phyloP scores from a whole-genome alignment of 257 asterid species.

The Cordia subcordata region DNA sequence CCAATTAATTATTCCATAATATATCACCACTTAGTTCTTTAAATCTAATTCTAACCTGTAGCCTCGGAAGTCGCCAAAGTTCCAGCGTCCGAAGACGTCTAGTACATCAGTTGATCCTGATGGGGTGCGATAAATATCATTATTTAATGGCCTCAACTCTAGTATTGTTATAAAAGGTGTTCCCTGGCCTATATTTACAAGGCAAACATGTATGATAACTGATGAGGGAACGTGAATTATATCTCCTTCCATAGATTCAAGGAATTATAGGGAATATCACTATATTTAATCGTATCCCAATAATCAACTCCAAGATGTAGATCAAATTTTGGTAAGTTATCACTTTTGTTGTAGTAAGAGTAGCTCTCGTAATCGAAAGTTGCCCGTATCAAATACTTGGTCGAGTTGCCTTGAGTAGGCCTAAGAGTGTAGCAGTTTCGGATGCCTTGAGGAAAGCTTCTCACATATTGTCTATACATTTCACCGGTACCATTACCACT shows the following conservation, averaged over 20 bases:
- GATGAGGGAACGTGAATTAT: neutral
- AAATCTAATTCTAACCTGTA: neutral
- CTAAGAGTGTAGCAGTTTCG: too few species aligned
- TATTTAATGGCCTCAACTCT: conserved; percentile 4
- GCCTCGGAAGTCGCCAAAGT: neutral
- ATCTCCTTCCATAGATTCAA: neutral
- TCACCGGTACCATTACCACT: conserved; percentile 4
- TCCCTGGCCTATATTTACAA: neutral
- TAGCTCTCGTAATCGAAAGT: too few species aligned
- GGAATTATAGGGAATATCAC: too few species aligned
- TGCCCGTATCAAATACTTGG: too few species aligned
- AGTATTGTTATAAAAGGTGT: neutral
- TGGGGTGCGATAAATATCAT: neutral
- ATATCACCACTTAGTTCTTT: neutral
- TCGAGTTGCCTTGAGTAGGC: too few species aligned
- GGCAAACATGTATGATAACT: neutral
- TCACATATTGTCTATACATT: conserved; percentile 8
- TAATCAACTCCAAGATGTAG: too few species aligned
- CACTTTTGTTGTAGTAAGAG: too few species aligned
- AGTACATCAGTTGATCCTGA: neutral
- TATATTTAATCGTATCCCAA: too few species aligned
- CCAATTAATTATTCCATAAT: too few species aligned
- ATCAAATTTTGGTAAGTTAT: too few species aligned
- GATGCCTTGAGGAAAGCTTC: too few species aligned
- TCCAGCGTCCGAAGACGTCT: neutral